phyloP scores from a whole-genome alignment of 129 eudicot species.

The Kitagawia praeruptora region DNA sequence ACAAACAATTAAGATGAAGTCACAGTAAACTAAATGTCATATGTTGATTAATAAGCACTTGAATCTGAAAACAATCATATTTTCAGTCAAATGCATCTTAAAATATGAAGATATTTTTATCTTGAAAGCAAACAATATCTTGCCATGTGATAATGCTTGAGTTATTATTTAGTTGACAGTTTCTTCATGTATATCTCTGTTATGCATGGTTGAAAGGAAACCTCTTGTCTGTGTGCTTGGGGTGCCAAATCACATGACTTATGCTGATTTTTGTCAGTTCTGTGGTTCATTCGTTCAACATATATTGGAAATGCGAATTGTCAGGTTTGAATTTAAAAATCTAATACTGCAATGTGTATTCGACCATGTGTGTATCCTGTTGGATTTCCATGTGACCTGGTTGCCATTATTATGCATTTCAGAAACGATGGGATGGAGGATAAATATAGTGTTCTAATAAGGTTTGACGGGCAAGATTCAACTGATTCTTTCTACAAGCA shows the following conservation, averaged over 20 bases:
- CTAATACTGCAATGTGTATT: background rate
- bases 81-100: too few relatives aligned
- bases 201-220: conserved; percentile 61
- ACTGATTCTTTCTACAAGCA: conserved; percentile 74
- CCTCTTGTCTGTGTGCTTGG: conserved; percentile 91
- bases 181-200: background rate
- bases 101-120: background rate
- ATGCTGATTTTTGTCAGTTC: conserved; percentile 85
- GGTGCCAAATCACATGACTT: conserved; percentile 97
- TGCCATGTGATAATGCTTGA: background rate
- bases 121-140: background rate
- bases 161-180: background rate
- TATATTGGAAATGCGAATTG: conserved; percentile 85
- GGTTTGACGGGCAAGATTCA: conserved; percentile 64
- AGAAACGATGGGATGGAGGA: conserved; percentile 93
- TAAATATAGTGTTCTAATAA: conserved; percentile 64
- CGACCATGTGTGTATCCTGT: background rate
- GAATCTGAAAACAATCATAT: background rate
- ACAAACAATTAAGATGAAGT: background rate
- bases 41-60: background rate
- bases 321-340: conserved; percentile 46
- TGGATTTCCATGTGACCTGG: background rate
- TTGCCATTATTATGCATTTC: conserved; percentile 12
- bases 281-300: conserved; percentile 88
- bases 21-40: background rate